These are phyloP conservation scores for Harrya chromipes DNA, from an alignment of 768 basidiomycete species.

Conservation along the genomic window DNA sequence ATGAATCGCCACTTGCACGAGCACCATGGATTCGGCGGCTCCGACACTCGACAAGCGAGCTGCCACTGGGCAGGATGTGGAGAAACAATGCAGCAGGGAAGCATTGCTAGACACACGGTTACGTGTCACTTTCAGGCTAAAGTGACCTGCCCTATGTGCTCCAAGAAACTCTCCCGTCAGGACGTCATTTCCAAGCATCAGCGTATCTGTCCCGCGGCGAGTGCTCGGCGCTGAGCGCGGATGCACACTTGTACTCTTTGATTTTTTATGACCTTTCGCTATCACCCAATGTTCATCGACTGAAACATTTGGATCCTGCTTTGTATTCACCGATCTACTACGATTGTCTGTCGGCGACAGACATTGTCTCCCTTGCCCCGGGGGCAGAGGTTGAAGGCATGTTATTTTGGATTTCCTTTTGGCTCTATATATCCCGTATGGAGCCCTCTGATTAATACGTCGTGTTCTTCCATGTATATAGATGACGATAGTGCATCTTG, in stretches of 20 bases:
- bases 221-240: slow-evolving; percentile 10
- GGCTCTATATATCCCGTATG: no score
- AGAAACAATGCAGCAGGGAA: slow-evolving; percentile 27
- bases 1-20: slow-evolving; percentile 28
- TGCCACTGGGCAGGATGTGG: slow-evolving; percentile 22
- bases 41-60: slow-evolving; percentile 17
- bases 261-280: neutral
- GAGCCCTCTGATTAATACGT: no score
- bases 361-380: no score
- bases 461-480: no score
- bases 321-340: neutral
- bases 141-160: slow-evolving; percentile 27
- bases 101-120: slow-evolving; percentile 27
- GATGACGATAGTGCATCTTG: no score
- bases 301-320: neutral
- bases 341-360: no score
- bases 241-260: neutral
- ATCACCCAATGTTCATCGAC: neutral
- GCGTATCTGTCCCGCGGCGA: slow-evolving; percentile 23
- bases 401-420: no score
- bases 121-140: slow-evolving; percentile 27
- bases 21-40: slow-evolving; percentile 20
- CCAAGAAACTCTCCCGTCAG: slow-evolving; percentile 25
- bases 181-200: slow-evolving; percentile 28
- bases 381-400: no score